A percentile compares a stretch with the other conserved stretches of the same genome.
Evolutionary conservation across 2,329 filamentous ascomycete species (phyloP).

Genomic region (Alternaria longipes): DNA sequence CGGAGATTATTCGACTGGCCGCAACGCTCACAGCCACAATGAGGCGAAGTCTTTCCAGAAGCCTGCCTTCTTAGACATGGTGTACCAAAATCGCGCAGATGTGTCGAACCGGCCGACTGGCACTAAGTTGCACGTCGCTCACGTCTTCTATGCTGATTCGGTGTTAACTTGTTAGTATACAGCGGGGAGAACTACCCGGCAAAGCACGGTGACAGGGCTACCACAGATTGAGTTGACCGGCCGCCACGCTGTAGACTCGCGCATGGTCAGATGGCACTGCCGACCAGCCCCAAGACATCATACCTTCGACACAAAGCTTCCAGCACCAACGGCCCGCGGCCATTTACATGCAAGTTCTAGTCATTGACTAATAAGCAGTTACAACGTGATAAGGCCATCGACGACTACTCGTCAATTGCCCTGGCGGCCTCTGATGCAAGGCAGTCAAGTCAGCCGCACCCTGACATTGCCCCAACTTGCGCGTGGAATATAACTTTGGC

Average conservation of each 20-base stretch:
- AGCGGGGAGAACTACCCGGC: constrained; percentile 17
- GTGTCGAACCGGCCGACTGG: constrained; percentile 19
- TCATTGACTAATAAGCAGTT: constrained; percentile 28
- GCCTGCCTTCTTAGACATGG: constrained; percentile 17
- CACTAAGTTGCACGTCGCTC: constrained; percentile 17
- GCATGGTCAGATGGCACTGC: constrained; percentile 31
- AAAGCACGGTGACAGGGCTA: constrained; percentile 15
- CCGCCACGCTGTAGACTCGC: constrained; percentile 17
- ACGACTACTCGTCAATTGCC: constrained; percentile 30
- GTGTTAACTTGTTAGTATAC: constrained; percentile 7
- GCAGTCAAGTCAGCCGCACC: constrained; percentile 27
- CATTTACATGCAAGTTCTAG: constrained; percentile 16
- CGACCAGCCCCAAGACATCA: constrained; percentile 21
- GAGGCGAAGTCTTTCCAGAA: constrained; percentile 29
- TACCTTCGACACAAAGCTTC: constrained; percentile 17
- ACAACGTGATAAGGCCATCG: constrained; percentile 30
- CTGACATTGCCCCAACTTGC: constrained; percentile 15
- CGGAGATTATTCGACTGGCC: constrained; percentile 12
- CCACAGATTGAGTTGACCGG: constrained; percentile 27
- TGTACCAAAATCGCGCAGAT: constrained; percentile 20
- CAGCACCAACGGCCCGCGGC: constrained; percentile 23
- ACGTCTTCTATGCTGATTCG: constrained; percentile 24
- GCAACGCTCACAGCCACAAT: constrained; percentile 27
- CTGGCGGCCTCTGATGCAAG: constrained; percentile 20
- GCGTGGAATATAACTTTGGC: constrained; percentile 26